Evolutionary conservation across 2,329 filamentous ascomycete genomes (phyloP), one percentile per base, ranked within the genome.

Genomic region (Colletotrichum paranaense): DNA sequence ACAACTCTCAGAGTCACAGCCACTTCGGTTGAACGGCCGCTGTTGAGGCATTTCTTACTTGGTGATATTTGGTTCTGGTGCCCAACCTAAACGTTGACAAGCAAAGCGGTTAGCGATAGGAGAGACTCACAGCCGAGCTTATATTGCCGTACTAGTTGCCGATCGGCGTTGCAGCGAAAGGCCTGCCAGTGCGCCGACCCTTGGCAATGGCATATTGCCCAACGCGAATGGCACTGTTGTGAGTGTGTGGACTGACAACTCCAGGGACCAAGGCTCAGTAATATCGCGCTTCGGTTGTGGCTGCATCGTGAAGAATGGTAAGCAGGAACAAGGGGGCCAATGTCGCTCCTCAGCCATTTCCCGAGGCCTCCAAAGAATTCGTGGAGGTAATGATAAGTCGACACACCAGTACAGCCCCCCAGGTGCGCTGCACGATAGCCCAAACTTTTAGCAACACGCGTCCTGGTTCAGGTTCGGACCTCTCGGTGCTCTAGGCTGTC

Each of bases 401-500:
- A 67, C 8, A 55, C 26, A 32, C 56, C 26, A n/a, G 16, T 53
- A 28, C 53, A 32, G 30, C 12, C 28, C 26, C 49, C 49, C 38
- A 26, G 30, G n/a, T 49, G 32, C 49, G 12, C 28, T 62, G 60
- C 71, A 60, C 56, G 62, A 56, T 38, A 56, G 60, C 60, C 60
- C 62, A 71, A 16, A 73, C 42, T 63, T 64, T 30, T 66, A 35
- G 55, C 30, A 53, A 60, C 22, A 64, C 58, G 69, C 69, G 42
- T 72, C 24, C 57, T 30, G 58, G 58, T 22, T 42, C n/a, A 62
- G 63, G 49, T 67, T 35, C 68, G 56, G 57, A 14, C 68, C 35
- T 49, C 49, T 55, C n/a, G n/a, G 30, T 55, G n/a, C 35, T 69
- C 66, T 64, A 28, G 49, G 53, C 12, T 46, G 28, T 4, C 16